phyloP scores from a whole-genome alignment of 768 basidiomycete species.

The Hydnomerulius pinastri region DNA sequence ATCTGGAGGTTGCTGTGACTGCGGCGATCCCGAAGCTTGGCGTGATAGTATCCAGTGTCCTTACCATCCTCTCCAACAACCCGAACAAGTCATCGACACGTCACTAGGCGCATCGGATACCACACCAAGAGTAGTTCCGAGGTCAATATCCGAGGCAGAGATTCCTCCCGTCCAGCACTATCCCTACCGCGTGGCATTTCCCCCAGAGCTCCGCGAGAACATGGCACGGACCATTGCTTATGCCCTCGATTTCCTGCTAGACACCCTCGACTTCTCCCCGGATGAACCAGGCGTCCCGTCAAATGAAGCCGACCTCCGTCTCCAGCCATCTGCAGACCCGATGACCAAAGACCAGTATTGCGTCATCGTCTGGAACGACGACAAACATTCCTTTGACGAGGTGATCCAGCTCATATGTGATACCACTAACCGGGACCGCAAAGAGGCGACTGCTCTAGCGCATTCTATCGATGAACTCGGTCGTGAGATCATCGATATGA shows the following conservation, averaged over 20 bases:
- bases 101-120: constrained; percentile 28
- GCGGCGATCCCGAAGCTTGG: constrained; percentile 92
- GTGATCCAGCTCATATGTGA: constrained; percentile 74
- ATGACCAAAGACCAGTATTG: constrained; percentile 80
- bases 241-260: constrained; percentile 80
- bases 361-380: constrained; percentile 93
- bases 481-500: constrained; percentile 82
- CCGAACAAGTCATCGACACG: constrained; percentile 10
- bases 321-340: constrained; percentile 76
- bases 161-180: constrained; percentile 63
- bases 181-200: constrained; percentile 55
- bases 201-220: constrained; percentile 69
- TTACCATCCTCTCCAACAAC: constrained; percentile 61
- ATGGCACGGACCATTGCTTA: constrained; percentile 75
- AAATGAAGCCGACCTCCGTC: constrained; percentile 67
- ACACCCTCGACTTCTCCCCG: constrained; percentile 80
- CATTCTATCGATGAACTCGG: constrained; percentile 76
- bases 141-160: constrained; percentile 44
- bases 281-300: constrained; percentile 71
- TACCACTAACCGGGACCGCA: constrained; percentile 46
- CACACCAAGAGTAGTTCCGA: constrained; percentile 45
- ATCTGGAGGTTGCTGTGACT: constrained; percentile 92
- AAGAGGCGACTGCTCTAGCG: constrained; percentile 58
- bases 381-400: constrained; percentile 93
- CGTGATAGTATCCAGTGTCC: constrained; percentile 65